phyloP scores from a whole-genome alignment of 306 rosid species.

The Rosa multiflora region DNA sequence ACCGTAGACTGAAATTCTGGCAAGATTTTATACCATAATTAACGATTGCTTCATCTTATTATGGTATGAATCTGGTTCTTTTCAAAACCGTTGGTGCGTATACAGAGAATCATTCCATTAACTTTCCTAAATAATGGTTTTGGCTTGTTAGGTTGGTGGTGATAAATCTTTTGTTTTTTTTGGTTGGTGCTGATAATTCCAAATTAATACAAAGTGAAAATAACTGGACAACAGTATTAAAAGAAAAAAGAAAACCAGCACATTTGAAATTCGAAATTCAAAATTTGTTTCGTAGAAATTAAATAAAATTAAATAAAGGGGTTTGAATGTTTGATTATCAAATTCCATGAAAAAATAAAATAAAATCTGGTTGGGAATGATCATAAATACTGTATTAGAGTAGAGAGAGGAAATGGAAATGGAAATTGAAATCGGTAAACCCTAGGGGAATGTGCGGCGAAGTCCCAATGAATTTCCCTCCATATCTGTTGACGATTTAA shows the following conservation, averaged over 20 bases:
- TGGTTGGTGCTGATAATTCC: constrained; percentile 1
- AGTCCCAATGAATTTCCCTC: constrained; percentile 11
- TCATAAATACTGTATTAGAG: background rate
- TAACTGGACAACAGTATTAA: background rate
- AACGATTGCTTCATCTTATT: background rate
- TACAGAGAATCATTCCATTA: background rate
- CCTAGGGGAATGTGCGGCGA: constrained; percentile 3
- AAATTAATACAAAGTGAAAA: background rate
- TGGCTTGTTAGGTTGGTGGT: background rate
- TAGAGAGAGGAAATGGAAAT: background rate
- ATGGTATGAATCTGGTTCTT: background rate
- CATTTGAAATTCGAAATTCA: constrained; percentile 3
- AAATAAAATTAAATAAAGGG: background rate
- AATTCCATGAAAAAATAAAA: background rate
- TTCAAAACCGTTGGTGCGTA: background rate
- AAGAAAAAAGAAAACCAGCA: background rate
- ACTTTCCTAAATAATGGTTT: background rate
- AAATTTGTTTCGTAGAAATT: background rate
- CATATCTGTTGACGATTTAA: background rate
- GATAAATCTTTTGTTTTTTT: background rate
- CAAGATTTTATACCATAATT: background rate
- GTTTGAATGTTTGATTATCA: background rate
- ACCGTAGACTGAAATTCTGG: background rate
- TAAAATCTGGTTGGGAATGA: background rate
- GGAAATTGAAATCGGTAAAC: background rate